Conservation (phyloP, 2,329 filamentous ascomycete species). For the Setomelanomma holmii region DNA sequence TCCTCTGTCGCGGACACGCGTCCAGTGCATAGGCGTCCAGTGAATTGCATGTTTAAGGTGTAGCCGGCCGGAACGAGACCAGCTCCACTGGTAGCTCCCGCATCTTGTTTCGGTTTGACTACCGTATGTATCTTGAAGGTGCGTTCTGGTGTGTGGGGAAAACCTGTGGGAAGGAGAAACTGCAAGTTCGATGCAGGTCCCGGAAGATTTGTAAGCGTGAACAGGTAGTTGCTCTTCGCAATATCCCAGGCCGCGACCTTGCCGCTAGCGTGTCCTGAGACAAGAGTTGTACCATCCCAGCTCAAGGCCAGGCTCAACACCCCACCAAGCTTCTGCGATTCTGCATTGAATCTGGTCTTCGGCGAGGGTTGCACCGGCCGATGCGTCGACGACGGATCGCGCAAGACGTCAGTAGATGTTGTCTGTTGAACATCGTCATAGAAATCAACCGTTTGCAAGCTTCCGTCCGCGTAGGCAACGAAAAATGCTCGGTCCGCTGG, state of each 20-base stretch:
- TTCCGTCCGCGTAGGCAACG: conserved; percentile 79
- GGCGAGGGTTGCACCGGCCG: conserved; percentile 54
- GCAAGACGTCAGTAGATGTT: conserved; percentile 47
- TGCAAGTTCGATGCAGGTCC: conserved; percentile 82
- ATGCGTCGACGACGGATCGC: conserved; percentile 65
- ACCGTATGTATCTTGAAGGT: conserved; percentile 65
- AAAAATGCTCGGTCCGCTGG: conserved; percentile 84
- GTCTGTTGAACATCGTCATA: conserved; percentile 59
- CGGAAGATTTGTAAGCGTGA: conserved; percentile 74
- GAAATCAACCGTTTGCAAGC: conserved; percentile 80
- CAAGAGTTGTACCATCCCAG: conserved; percentile 80
- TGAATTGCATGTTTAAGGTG: conserved; percentile 70
- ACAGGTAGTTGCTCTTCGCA: conserved; percentile 70
- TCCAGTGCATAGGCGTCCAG: conserved; percentile 33
- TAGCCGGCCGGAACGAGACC: conserved; percentile 64
- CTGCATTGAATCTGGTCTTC: conserved; percentile 55
- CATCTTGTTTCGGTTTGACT: conserved; percentile 79
- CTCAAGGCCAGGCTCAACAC: conserved; percentile 74
- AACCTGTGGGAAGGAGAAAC: conserved; percentile 70
- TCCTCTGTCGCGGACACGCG: conserved; percentile 40
- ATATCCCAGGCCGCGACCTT: conserved; percentile 84
- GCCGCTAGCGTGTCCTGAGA: conserved; percentile 83
- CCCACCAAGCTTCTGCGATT: conserved; percentile 69
- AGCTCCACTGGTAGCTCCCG: conserved; percentile 45
- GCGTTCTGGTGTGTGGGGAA: conserved; percentile 43